A percentile compares a stretch with the other conserved stretches of the same genome.
These are phyloP conservation scores for Ophiocordyceps camponoti-floridani DNA, from an alignment of 2,329 filamentous ascomycete genomes.

Conservation along the genomic window DNA sequence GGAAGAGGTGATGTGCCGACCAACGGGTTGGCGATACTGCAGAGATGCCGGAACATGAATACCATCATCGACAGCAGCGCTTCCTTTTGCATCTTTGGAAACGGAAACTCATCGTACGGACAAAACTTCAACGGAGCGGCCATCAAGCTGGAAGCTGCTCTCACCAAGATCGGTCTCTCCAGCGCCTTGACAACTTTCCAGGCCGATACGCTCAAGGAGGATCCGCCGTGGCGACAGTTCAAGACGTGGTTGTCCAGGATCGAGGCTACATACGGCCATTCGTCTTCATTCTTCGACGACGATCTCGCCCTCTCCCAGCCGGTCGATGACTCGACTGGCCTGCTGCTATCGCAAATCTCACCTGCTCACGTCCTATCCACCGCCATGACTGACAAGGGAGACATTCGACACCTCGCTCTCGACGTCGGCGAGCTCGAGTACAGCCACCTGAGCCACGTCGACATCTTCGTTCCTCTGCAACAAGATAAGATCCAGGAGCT, in stretches of 20 bases:
- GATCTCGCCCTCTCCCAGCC: background rate
- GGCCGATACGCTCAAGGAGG: conserved; percentile 1
- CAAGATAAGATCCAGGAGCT: background rate
- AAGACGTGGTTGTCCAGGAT: background rate
- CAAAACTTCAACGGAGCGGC: conserved; percentile 1
- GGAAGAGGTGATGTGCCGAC: conserved; percentile 1
- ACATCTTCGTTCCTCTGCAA: conserved; percentile 1
- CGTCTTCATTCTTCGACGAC: background rate
- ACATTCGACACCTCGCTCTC: background rate
- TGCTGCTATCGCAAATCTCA: conserved; percentile 1
- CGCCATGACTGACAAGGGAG: background rate
- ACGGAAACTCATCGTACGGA: conserved; percentile 1
- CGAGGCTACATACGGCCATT: background rate
- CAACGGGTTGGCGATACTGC: background rate
- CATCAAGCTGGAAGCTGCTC: background rate
- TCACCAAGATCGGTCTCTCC: background rate
- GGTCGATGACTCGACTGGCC: background rate
- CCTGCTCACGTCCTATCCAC: background rate
- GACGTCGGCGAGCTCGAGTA: conserved; percentile 1
- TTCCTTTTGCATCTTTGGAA: conserved; percentile 1
- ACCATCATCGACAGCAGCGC: background rate
- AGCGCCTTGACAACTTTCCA: background rate
- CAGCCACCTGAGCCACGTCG: conserved; percentile 1
- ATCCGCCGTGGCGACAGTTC: conserved; percentile 1
- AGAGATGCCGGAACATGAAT: background rate